Evolutionary conservation across 192 early-diverging fungal species (phyloP).

Genomic region (Umbelopsis vinacea): DNA sequence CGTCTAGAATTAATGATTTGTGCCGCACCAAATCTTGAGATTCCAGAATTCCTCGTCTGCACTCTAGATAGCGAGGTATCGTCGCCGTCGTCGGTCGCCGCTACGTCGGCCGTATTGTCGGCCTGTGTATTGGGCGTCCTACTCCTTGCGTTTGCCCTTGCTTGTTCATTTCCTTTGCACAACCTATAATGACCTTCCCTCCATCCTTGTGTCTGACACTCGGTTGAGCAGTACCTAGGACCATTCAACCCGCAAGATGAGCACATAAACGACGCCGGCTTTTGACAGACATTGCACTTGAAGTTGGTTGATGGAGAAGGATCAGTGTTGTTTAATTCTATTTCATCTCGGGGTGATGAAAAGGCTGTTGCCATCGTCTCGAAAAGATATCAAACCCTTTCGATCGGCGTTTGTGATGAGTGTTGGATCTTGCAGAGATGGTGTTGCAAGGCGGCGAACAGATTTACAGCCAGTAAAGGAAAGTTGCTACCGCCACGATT

Average conservation of each 20-base stretch:
- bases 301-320: not conserved
- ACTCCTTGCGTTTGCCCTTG: slow-evolving; percentile 24
- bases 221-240: slow-evolving; percentile 61
- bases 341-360: slow-evolving; percentile 12
- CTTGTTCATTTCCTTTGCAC: slow-evolving; percentile 44
- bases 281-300: slow-evolving; percentile 29
- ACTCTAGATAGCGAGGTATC: not conserved
- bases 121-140: not conserved
- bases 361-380: slow-evolving; percentile 10
- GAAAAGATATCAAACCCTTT: slow-evolving; percentile 10
- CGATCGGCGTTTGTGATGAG: slow-evolving; percentile 1
- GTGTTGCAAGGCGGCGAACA: not conserved
- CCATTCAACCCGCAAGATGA: slow-evolving; percentile 39
- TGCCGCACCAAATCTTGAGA: slow-evolving; percentile 32
- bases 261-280: slow-evolving; percentile 39
- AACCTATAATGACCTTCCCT: slow-evolving; percentile 47
- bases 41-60: slow-evolving; percentile 22
- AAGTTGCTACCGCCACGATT: too few species aligned
- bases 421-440: not conserved
- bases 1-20: slow-evolving; percentile 41
- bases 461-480: too few species aligned
- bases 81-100: not conserved
- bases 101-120: not conserved
- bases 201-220: slow-evolving; percentile 66
- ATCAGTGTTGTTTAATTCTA: not conserved